Evolutionary conservation across 257 asterid species (phyloP).

Genomic region (Penstemon barbatus): DNA sequence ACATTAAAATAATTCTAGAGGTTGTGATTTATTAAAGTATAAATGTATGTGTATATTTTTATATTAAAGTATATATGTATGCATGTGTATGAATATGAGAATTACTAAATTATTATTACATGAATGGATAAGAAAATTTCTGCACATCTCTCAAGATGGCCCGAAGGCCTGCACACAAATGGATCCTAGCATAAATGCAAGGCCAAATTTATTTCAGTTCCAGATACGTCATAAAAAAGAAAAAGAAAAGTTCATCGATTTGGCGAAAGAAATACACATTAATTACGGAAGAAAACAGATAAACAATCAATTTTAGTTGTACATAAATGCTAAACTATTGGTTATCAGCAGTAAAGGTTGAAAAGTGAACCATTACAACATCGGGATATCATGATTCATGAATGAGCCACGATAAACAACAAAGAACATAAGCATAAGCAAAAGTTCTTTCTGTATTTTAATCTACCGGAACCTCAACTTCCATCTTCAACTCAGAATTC

Average conservation of each 20-base stretch:
- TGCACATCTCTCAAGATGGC: slow-evolving; percentile 2
- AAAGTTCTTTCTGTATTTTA: slow-evolving; percentile 30
- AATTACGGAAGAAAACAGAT: background rate
- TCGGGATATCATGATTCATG: background rate
- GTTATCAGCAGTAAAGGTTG: background rate
- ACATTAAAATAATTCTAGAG: too few relatives aligned
- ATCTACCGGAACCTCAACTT: slow-evolving; percentile 80
- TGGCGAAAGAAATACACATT: background rate
- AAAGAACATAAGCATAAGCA: background rate
- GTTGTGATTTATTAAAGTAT: too few relatives aligned
- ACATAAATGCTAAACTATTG: background rate
- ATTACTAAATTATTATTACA: too few relatives aligned
- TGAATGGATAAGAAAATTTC: background rate
- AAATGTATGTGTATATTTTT: background rate
- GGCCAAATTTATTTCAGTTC: background rate
- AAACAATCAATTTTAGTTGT: background rate
- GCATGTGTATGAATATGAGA: too few relatives aligned
- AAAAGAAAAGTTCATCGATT: background rate
- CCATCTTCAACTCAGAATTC: slow-evolving; percentile 60
- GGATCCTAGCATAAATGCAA: background rate
- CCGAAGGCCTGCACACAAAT: background rate
- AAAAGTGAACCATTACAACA: background rate
- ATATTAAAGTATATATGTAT: background rate
- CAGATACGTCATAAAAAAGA: background rate
- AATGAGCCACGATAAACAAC: background rate